Percentiles rank a stretch among this genome's conserved stretches.
phyloP scores from a whole-genome alignment of 179 eudicot genomes.

The Amaranthus tricolor region DNA sequence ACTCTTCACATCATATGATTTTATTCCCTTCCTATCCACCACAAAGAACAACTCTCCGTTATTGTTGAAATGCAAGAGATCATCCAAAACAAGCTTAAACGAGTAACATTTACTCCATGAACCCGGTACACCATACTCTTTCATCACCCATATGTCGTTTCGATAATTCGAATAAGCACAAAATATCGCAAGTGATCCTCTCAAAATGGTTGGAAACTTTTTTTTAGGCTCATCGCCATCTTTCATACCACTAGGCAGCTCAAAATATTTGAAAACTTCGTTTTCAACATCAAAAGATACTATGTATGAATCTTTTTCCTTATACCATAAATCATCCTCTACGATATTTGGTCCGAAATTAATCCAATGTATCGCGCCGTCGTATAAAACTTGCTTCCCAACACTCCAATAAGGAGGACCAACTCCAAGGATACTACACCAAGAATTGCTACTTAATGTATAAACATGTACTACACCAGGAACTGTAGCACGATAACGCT shows the following conservation, averaged over 20 bases:
- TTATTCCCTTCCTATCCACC: conserved; percentile 19
- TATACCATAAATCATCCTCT: background rate
- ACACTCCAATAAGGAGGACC: conserved; percentile 12
- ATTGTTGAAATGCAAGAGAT: conserved; percentile 11
- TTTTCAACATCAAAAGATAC: conserved; percentile 19
- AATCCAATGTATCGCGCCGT: conserved; percentile 27
- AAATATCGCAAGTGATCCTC: conserved; percentile 19
- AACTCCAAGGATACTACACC: conserved; percentile 7
- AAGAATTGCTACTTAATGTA: conserved; percentile 17
- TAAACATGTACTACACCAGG: conserved; percentile 25
- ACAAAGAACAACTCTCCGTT: conserved; percentile 28
- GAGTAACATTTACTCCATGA: conserved; percentile 27
- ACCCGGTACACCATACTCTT: conserved; percentile 21
- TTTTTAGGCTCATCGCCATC: background rate
- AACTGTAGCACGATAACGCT: background rate
- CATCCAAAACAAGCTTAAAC: conserved; percentile 2
- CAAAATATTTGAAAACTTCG: conserved; percentile 16
- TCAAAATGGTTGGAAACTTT: conserved; percentile 7
- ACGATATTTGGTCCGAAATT: conserved; percentile 1
- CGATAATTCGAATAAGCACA: background rate
- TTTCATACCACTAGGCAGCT: conserved; percentile 4
- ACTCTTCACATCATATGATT: conserved; percentile 22
- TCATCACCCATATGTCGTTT: conserved; percentile 28
- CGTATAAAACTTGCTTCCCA: conserved; percentile 14
- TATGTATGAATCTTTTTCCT: conserved; percentile 1